phyloP scores from a whole-genome alignment of 495 filamentous ascomycete genomes.

The Geoglossum glabrum region DNA sequence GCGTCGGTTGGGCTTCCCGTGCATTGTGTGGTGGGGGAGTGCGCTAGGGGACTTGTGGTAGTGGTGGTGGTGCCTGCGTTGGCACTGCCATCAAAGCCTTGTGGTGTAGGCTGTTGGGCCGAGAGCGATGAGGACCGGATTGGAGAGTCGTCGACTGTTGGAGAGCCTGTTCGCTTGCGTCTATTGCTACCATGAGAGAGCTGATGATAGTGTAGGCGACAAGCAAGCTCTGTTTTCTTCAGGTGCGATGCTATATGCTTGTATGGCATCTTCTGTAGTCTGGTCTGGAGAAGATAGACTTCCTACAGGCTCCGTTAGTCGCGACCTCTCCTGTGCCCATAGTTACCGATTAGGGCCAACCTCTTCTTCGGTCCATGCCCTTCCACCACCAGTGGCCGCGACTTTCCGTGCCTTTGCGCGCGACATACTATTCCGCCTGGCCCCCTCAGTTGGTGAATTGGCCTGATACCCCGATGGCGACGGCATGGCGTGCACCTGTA shows the following conservation, averaged over 20 bases:
- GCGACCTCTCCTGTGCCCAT: not conserved
- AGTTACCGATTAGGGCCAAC: conserved; percentile 20
- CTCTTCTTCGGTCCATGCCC: conserved; percentile 65
- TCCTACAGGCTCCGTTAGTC: conserved; percentile 29
- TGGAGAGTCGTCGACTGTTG: conserved; percentile 26
- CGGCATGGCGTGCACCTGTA: not conserved
- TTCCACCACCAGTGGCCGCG: conserved; percentile 46
- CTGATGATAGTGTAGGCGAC: conserved; percentile 68
- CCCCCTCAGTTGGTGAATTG: conserved; percentile 24
- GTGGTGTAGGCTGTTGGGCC: not conserved
- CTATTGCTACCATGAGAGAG: conserved; percentile 62
- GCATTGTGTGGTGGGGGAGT: not conserved
- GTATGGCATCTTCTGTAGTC: conserved; percentile 71
- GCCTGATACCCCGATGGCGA: conserved; percentile 20
- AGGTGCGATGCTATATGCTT: conserved; percentile 70
- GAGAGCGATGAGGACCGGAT: not conserved
- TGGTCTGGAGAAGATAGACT: conserved; percentile 66
- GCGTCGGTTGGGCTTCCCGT: not conserved
- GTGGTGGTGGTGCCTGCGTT: not conserved
- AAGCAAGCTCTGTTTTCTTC: conserved; percentile 72
- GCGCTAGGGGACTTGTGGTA: not conserved
- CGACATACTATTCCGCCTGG: conserved; percentile 32
- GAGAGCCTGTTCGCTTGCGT: conserved; percentile 42
- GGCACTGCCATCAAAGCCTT: not conserved
- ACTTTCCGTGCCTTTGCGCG: conserved; percentile 38